These are phyloP conservation scores for Candida adriatica DNA, from an alignment of 805 yeast species.

Conservation along the genomic window DNA sequence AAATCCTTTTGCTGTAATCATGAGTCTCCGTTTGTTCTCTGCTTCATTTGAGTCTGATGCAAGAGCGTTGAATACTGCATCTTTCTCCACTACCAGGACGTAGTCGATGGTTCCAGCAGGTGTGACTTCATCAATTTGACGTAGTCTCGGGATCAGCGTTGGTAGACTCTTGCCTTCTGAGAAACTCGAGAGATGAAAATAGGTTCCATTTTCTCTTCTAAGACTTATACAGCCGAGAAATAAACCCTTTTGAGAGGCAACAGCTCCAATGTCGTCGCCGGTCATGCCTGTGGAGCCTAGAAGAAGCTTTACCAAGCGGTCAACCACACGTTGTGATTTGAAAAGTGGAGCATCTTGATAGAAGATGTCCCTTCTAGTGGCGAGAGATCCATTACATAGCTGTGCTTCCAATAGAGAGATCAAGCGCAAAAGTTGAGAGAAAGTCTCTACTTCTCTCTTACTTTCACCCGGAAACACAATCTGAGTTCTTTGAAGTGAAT, in stretches of 20 bases:
- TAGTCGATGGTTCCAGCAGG: constrained; percentile 13
- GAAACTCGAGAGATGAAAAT: constrained; percentile 2
- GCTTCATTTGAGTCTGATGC: constrained; percentile 7
- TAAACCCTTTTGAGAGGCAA: constrained; percentile 59
- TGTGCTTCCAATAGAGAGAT: constrained; percentile 15
- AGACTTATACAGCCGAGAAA: constrained; percentile 31
- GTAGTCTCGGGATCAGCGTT: constrained; percentile 39
- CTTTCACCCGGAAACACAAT: constrained; percentile 13
- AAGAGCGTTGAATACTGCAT: constrained; percentile 38
- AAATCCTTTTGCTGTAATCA: constrained; percentile 64
- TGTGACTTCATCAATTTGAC: constrained; percentile 12
- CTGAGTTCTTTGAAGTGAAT: neutral
- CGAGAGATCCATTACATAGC: constrained; percentile 7
- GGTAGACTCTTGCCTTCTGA: too few species aligned
- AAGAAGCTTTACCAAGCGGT: constrained; percentile 33
- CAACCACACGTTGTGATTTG: constrained; percentile 36
- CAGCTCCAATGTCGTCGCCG: constrained; percentile 37
- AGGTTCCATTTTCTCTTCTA: constrained; percentile 2
- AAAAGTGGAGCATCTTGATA: constrained; percentile 56
- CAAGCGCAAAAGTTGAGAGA: constrained; percentile 10
- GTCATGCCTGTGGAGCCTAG: constrained; percentile 32
- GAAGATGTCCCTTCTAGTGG: constrained; percentile 50
- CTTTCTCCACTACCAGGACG: constrained; percentile 46
- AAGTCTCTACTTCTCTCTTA: constrained; percentile 3
- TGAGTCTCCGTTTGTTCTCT: constrained; percentile 18